Evolutionary conservation across 345 rosid species (phyloP), one percentile per base, ranked within the genome.

Genomic region (Populus nigra): DNA sequence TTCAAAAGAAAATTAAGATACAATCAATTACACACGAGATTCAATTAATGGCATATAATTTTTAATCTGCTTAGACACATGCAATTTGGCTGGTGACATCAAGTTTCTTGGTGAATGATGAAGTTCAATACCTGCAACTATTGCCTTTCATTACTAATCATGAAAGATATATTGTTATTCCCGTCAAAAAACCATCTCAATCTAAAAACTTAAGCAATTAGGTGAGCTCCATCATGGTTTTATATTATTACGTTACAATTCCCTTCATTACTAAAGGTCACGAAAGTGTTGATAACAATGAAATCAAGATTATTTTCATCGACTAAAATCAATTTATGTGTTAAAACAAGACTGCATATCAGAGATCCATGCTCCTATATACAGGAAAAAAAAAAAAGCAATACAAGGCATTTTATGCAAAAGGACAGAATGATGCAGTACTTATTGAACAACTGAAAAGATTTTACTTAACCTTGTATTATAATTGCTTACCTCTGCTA

Each of bases 401-500:
- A 15, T 12, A 12, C 50, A 68, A 68, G 29, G 41, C 50, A 68
- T 17, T 16, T 1, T 29, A 66, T 66, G 69, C 33, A n/a, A 43
- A 69, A 69, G 2, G 25, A 69, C 25, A 69, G 31, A 23, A 62
- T n/a, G 29, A 22, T 5, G 13, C 65, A 5, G 27, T 12, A 62
- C 31, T 27, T 12, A 25, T n/a, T 63, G 27, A 63, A 11, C 25
- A 72, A 6, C 4, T 47, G 4, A 47, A 47, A 47, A 47, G 50
- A 47, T 43, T 11, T 23, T 47, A 22, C 8, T 66, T 12, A 16
- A 35, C 17, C 2, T 53, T 31, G 49, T 43, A 35, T 35, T 43
- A 16, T 18, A 22, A 33, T 16, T 78, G 53, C 77, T 62, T 77
- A 90, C 98, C 88, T 90, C 86, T 20, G 91, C 88, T 18, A 89